Base-by-base conservation (phyloP, 305 asterid species). In the Fraxinus albicans region DNA sequence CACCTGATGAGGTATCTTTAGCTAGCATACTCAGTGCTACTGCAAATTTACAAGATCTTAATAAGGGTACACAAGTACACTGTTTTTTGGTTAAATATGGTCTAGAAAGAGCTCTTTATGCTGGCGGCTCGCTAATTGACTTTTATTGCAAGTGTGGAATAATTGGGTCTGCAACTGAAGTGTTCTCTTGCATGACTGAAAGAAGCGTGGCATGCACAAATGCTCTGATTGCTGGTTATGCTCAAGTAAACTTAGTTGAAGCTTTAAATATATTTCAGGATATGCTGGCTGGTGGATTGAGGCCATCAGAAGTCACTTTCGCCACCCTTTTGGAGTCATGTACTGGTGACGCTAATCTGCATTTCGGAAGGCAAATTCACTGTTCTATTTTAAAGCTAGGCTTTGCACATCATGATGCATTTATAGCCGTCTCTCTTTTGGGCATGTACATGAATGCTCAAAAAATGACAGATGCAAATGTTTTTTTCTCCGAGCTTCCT, bases 141-240 rank as follows among this genome's bases (percentile, higher is more conserved):
- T 90, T 94, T 98, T 95, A 95, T 78, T 93, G 91, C 84, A 95
- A 95, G 93, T 95, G 97, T 77, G 93, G 94, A 77, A 82, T 84
- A 31, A 86, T 89, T 65, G 87, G 82, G 19, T 86, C 89, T 86
- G 97, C 98, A 80, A 81, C 80, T 60, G 67, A 86, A 80, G 86
- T 94, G 44, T 94, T 92, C 89, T 92, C 89, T 65, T 55, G 80
- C 85, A 90, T 95, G 92, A 93, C 91, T 53, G 90, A 90, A 42
- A 89, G 81, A 81, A 94, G 84, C 82, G 92, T 91, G 84, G 94
- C 92, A 78, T 87, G 94, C 29, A 23, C 83, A 79, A 95, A 95
- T 87, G 94, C 97, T 86, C 86, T 95, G 84, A 91, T 94, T 81
- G 88, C 95, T 83, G 98, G 98, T 81, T 84, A 89, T 83, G 94